Conservation (phyloP, 345 rosid species). For the Brassica nigra region DNA sequence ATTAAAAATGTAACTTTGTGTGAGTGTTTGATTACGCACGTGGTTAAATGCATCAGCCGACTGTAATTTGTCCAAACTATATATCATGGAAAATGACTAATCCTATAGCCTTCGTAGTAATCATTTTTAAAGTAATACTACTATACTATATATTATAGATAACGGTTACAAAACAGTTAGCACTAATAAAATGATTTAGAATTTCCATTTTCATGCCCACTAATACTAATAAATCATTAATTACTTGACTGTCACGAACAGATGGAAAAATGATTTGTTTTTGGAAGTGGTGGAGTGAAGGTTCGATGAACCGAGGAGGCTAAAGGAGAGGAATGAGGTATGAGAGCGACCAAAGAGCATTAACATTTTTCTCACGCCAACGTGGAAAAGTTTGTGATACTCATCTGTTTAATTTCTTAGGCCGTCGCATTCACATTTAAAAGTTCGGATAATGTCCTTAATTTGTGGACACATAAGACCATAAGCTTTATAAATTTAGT, state of each 20-base stretch:
- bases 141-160: background rate
- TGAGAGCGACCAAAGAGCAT: constrained; percentile 25
- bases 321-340: constrained; percentile 11
- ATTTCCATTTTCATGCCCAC: background rate
- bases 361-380: background rate
- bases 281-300: background rate
- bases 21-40: constrained; percentile 36
- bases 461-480: background rate
- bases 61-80: background rate
- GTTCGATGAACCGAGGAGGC: constrained; percentile 37
- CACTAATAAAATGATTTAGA: background rate
- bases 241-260: background rate
- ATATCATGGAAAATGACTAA: constrained; percentile 21
- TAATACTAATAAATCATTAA: constrained; percentile 13
- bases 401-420: constrained; percentile 26
- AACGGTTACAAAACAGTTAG: background rate
- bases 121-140: background rate
- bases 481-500: background rate
- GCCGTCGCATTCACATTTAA: constrained; percentile 20
- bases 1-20: constrained; percentile 33
- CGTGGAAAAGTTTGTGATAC: constrained; percentile 27
- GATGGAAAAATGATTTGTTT: background rate
- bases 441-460: background rate
- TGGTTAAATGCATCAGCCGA: constrained; percentile 34
- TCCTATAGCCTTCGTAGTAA: background rate